Percentiles rank a stretch among this genome's conserved stretches.
Conservation (phyloP, 805 yeast species). For the Candida lessepsii region DNA sequence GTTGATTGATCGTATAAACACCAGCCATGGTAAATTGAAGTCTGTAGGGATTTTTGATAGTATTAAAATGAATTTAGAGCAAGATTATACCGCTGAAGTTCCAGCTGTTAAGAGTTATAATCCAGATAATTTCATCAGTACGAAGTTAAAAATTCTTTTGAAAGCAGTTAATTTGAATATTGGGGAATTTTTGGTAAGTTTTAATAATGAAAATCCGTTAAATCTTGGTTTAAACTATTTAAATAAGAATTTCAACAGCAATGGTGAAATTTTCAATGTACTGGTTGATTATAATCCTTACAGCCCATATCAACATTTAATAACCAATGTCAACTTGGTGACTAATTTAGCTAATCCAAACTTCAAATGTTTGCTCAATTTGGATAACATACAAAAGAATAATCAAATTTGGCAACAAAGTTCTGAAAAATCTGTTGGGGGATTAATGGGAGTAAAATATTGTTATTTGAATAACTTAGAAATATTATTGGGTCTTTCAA, state of each 20-base stretch:
- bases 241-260: conserved; percentile 45
- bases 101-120: conserved; percentile 30
- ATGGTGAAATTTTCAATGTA: conserved; percentile 53
- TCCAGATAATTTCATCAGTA: conserved; percentile 41
- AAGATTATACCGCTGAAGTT: conserved; percentile 31
- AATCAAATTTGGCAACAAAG: conserved; percentile 51
- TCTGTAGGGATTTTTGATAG: conserved; percentile 47
- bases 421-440: conserved; percentile 54
- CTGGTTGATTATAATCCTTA: conserved; percentile 49
- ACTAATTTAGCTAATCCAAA: conserved; percentile 47
- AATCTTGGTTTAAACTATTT: conserved; percentile 39
- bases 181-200: conserved; percentile 34
- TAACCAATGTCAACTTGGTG: conserved; percentile 44
- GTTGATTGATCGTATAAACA: conserved; percentile 33
- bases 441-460: conserved; percentile 50
- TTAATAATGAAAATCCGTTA: conserved; percentile 38
- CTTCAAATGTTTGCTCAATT: conserved; percentile 39
- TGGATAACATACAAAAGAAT: conserved; percentile 16
- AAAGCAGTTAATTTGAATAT: conserved; percentile 36
- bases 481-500: conserved; percentile 53
- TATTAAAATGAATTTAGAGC: conserved; percentile 39
- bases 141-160: conserved; percentile 44
- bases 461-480: conserved; percentile 19
- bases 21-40: conserved; percentile 33
- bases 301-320: conserved; percentile 47